phyloP scores from a whole-genome alignment of 2,329 filamentous ascomycete genomes.

The Pestalotiopsis sp. region DNA sequence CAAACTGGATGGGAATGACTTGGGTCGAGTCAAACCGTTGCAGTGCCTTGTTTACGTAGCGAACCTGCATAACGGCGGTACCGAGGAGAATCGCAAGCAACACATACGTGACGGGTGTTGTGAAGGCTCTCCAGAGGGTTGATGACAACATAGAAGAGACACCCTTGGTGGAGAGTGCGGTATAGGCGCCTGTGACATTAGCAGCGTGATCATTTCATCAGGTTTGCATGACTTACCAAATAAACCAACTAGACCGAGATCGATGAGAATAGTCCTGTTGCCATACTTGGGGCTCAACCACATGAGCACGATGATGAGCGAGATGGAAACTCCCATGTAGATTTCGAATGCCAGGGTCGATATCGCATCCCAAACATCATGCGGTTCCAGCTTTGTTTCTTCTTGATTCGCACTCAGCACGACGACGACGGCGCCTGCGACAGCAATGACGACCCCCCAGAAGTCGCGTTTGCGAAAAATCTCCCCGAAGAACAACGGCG shows the following conservation, averaged over 20 bases:
- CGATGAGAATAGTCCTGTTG: conserved; percentile 84
- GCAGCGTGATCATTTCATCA: conserved; percentile 14
- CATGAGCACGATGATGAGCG: conserved; percentile 76
- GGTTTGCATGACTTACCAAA: conserved; percentile 68
- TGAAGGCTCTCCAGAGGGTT: conserved; percentile 84
- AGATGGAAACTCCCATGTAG: conserved; percentile 78
- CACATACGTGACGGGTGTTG: conserved; percentile 88
- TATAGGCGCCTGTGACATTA: conserved; percentile 74
- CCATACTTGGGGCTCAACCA: conserved; percentile 84
- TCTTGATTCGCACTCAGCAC: conserved; percentile 88
- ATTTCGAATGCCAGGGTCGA: conserved; percentile 87
- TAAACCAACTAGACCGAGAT: conserved; percentile 88
- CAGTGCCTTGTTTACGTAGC: conserved; percentile 86
- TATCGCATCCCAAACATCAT: conserved; percentile 88
- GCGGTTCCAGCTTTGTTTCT: conserved; percentile 87
- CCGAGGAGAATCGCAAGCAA: conserved; percentile 77
- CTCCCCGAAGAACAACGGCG: conserved; percentile 92
- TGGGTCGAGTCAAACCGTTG: conserved; percentile 96
- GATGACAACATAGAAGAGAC: conserved; percentile 94
- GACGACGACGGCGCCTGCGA: conserved; percentile 87
- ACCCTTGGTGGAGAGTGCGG: conserved; percentile 94
- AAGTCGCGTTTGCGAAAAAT: conserved; percentile 83
- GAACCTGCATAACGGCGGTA: conserved; percentile 95
- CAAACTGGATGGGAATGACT: conserved; percentile 97
- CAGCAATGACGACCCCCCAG: conserved; percentile 84